Conservation (phyloP, 352 stramenopile genomes). For the Phytophthora boehmeriae region DNA sequence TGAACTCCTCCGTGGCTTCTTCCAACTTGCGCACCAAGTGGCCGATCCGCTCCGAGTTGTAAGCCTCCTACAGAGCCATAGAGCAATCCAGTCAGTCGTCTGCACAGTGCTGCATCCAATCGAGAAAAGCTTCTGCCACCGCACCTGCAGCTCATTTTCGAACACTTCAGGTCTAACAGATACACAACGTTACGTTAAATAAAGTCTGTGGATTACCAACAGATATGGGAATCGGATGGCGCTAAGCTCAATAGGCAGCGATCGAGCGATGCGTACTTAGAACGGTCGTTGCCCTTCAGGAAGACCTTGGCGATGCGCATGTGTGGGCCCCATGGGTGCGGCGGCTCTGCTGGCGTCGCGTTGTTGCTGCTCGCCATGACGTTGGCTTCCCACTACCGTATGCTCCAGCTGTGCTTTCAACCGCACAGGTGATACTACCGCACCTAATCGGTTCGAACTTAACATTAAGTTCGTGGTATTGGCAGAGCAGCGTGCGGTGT, state of each 20-base stretch:
- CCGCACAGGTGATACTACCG: background rate
- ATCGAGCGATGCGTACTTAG: conserved; percentile 56
- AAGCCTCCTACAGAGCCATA: conserved; percentile 47
- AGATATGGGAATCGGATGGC: background rate
- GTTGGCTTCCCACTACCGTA: background rate
- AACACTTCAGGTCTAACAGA: conserved; percentile 82
- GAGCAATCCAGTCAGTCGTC: background rate
- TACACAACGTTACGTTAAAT: conserved; percentile 9
- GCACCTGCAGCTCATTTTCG: conserved; percentile 86
- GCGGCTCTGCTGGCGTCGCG: conserved; percentile 33
- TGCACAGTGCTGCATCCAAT: background rate
- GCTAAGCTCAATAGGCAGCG: background rate
- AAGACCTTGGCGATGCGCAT: conserved; percentile 89
- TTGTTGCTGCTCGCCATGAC: conserved; percentile 31
- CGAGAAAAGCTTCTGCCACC: background rate
- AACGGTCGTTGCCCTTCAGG: conserved; percentile 88
- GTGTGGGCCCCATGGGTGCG: conserved; percentile 74
- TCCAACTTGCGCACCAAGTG: conserved; percentile 65
- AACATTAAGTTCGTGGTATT: no score
- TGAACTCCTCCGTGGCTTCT: conserved; percentile 67
- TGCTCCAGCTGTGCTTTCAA: background rate
- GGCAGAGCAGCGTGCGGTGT: background rate
- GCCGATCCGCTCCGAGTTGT: conserved; percentile 70
- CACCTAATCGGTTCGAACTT: conserved; percentile 11
- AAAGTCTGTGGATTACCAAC: background rate